phyloP scores from a whole-genome alignment of 2,329 filamentous ascomycete species.

The Microcyclosporella mali region DNA sequence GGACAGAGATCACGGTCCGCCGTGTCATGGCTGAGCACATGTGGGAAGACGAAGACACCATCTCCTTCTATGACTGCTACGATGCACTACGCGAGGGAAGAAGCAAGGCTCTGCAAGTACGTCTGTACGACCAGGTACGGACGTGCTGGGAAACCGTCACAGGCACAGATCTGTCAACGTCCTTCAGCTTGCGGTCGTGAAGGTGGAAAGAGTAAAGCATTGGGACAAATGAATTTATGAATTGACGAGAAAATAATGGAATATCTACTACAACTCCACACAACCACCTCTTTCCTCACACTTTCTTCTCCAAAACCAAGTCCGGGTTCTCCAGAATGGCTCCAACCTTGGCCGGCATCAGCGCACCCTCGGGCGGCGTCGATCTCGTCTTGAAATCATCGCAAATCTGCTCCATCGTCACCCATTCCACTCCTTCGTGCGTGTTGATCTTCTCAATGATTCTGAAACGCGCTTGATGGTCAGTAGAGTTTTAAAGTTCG shows the following conservation, averaged over 20 bases:
- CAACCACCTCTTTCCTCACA: not conserved
- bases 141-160: slow-evolving; percentile 13
- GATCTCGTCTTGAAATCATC: slow-evolving; percentile 68
- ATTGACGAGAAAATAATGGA: not conserved
- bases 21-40: slow-evolving; percentile 15
- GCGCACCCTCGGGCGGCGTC: slow-evolving; percentile 49
- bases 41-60: slow-evolving; percentile 11
- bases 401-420: slow-evolving; percentile 64
- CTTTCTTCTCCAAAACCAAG: slow-evolving; percentile 27
- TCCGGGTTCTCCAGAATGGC: slow-evolving; percentile 45
- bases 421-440: slow-evolving; percentile 58
- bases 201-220: not conserved
- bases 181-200: slow-evolving; percentile 5
- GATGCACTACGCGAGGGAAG: slow-evolving; percentile 14
- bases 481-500: no score
- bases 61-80: slow-evolving; percentile 18
- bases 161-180: slow-evolving; percentile 9
- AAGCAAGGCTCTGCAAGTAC: slow-evolving; percentile 13
- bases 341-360: slow-evolving; percentile 53
- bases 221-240: not conserved
- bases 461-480: slow-evolving; percentile 3
- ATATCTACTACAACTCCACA: not conserved
- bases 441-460: slow-evolving; percentile 65
- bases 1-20: slow-evolving; percentile 16
- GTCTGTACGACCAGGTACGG: slow-evolving; percentile 14